Conservation (phyloP, 2,329 filamentous ascomycete genomes). For the Pleoardoris graminearum region DNA sequence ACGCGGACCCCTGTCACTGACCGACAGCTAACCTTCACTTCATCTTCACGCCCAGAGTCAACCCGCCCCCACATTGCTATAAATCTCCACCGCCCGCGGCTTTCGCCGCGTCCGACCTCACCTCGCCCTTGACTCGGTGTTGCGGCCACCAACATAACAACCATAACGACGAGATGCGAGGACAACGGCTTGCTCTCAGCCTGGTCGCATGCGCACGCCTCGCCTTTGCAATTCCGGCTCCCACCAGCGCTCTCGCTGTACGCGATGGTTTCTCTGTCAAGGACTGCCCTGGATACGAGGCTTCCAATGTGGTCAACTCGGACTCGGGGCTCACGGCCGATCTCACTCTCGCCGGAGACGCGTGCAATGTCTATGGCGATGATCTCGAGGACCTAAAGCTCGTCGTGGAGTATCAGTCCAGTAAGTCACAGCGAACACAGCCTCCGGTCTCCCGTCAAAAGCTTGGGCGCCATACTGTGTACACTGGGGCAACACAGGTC, state of each 20-base stretch:
- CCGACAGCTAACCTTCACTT: not conserved
- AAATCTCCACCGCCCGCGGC: not conserved
- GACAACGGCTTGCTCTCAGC: slow-evolving; percentile 17
- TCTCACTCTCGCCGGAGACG: slow-evolving; percentile 67
- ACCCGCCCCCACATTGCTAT: slow-evolving; percentile 5
- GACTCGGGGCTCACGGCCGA: slow-evolving; percentile 66
- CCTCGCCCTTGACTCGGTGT: not conserved
- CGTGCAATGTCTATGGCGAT: slow-evolving; percentile 64
- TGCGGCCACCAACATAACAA: slow-evolving; percentile 9
- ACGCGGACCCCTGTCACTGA: not conserved
- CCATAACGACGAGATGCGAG: slow-evolving; percentile 23
- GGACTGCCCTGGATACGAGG: slow-evolving; percentile 70
- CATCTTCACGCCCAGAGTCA: not conserved
- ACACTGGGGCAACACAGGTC: not conserved
- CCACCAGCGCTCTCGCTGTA: not conserved
- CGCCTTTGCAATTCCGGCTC: slow-evolving; percentile 21
- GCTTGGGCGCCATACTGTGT: not conserved
- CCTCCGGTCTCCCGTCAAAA: not conserved
- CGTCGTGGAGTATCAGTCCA: slow-evolving; percentile 63
- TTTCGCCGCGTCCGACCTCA: not conserved
- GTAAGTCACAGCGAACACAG: slow-evolving; percentile 43
- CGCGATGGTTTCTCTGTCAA: slow-evolving; percentile 41
- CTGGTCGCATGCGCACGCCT: slow-evolving; percentile 21
- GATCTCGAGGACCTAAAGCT: slow-evolving; percentile 62
- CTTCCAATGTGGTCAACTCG: slow-evolving; percentile 61